Evolutionary conservation across 2,329 filamentous ascomycete genomes (phyloP).

Genomic region (Talaromyces sp.): DNA sequence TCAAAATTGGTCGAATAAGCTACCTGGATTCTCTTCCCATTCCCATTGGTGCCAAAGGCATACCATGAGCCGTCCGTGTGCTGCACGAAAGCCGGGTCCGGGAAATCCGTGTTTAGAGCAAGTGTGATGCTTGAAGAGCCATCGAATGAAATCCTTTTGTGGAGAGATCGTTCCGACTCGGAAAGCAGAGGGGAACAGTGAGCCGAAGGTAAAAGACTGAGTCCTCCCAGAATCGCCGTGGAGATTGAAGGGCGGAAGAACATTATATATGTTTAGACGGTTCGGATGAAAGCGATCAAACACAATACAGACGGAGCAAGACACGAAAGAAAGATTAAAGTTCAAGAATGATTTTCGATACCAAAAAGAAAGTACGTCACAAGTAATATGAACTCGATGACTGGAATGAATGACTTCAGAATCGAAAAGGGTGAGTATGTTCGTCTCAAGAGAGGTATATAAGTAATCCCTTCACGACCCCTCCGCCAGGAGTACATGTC

Average conservation of each 20-base stretch:
- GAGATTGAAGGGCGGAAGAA: background rate
- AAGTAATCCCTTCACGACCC: background rate
- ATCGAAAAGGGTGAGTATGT: background rate
- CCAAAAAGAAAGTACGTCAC: background rate
- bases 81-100: conserved; percentile 48
- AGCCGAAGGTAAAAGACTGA: conserved; percentile 2
- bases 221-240: conserved; percentile 6
- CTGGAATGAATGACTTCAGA: conserved; percentile 7
- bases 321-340: background rate
- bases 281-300: background rate
- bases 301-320: background rate
- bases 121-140: conserved; percentile 16
- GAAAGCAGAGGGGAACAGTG: background rate
- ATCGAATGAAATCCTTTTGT: background rate
- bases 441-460: background rate
- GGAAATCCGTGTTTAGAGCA: conserved; percentile 38
- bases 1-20: conserved; percentile 50
- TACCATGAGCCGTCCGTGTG: conserved; percentile 52
- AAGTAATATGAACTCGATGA: background rate
- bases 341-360: background rate
- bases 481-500: background rate
- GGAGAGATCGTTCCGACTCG: background rate
- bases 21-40: conserved; percentile 53
- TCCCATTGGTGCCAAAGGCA: conserved; percentile 56
- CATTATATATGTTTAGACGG: background rate